Percentiles rank a stretch among this genome's conserved stretches.
Evolutionary conservation across 2,329 filamentous ascomycete species (phyloP).

Genomic region (Catunica adiposa): DNA sequence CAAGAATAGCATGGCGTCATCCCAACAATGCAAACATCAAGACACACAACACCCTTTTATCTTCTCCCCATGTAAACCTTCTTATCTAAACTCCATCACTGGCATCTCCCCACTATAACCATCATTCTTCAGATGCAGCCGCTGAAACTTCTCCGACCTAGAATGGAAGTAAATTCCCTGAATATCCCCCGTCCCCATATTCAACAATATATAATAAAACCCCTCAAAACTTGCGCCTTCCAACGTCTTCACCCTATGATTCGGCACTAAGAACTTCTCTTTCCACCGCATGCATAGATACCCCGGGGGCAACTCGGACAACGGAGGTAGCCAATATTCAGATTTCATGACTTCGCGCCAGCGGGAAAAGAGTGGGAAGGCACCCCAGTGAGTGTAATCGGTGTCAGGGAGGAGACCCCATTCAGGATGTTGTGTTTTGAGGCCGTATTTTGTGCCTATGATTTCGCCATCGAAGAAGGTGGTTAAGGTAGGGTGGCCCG

Average conservation of each 20-base stretch:
- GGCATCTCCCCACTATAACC: constrained; percentile 68
- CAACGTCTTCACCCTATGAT: constrained; percentile 81
- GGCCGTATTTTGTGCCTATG: constrained; percentile 88
- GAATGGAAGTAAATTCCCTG: constrained; percentile 96
- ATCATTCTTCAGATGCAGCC: constrained; percentile 79
- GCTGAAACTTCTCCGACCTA: constrained; percentile 97
- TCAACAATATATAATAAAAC: constrained; percentile 99
- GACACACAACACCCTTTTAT: too few relatives aligned
- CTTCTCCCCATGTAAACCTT: too few relatives aligned
- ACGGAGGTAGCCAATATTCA: constrained; percentile 36
- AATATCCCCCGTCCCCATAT: constrained; percentile 71
- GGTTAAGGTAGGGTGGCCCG: constrained; percentile 91
- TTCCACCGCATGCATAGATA: constrained; percentile 99
- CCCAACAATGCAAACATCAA: not conserved
- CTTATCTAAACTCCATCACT: constrained; percentile 60
- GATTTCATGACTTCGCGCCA: constrained; percentile 41
- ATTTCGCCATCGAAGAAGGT: constrained; percentile 98
- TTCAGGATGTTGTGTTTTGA: constrained; percentile 70
- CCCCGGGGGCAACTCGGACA: constrained; percentile 63
- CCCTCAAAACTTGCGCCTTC: constrained; percentile 92
- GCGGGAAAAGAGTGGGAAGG: constrained; percentile 74
- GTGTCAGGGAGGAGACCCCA: constrained; percentile 90
- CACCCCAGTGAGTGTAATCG: constrained; percentile 82
- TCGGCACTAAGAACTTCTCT: constrained; percentile 90
- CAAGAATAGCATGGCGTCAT: not conserved